Conservation (phyloP, 768 basidiomycete species). For the Suillus luteus region DNA sequence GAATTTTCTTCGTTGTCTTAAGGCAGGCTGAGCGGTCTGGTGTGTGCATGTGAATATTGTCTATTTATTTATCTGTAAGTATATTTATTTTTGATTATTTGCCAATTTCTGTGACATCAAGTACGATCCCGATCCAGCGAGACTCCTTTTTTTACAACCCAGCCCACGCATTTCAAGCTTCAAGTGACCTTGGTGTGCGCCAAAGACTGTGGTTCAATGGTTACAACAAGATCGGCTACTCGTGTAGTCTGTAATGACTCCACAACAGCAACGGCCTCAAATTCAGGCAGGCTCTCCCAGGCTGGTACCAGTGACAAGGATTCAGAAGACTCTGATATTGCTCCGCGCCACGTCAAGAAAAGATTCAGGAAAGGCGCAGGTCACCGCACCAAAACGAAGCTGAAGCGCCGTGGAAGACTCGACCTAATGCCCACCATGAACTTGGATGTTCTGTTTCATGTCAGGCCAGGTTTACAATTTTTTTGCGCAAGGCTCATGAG, state of each 20-base stretch:
- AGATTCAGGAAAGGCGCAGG: not conserved
- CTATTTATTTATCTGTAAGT: not conserved
- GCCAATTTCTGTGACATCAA: not conserved
- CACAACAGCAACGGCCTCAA: not conserved
- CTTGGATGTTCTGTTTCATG: constrained; percentile 14
- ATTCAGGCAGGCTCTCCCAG: not conserved
- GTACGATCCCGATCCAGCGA: not conserved
- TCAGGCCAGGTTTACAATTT: constrained; percentile 2
- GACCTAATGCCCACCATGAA: constrained; percentile 35
- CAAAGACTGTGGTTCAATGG: not conserved
- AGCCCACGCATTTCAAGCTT: not conserved
- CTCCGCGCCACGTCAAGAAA: constrained; percentile 3
- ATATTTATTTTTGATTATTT: not conserved
- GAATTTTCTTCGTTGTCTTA: constrained; percentile 13
- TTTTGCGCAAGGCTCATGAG: not conserved
- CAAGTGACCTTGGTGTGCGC: not conserved
- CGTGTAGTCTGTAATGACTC: not conserved
- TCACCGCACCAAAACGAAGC: not conserved
- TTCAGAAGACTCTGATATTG: constrained; percentile 2
- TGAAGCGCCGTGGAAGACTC: constrained; percentile 3
- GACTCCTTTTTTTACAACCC: constrained; percentile 5
- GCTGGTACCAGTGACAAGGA: not conserved
- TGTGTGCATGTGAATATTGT: not conserved
- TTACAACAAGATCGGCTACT: not conserved
- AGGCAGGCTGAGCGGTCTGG: not conserved